Conservation (phyloP, 2,329 filamentous ascomycete genomes). For the Aaosphaeria arxii region DNA sequence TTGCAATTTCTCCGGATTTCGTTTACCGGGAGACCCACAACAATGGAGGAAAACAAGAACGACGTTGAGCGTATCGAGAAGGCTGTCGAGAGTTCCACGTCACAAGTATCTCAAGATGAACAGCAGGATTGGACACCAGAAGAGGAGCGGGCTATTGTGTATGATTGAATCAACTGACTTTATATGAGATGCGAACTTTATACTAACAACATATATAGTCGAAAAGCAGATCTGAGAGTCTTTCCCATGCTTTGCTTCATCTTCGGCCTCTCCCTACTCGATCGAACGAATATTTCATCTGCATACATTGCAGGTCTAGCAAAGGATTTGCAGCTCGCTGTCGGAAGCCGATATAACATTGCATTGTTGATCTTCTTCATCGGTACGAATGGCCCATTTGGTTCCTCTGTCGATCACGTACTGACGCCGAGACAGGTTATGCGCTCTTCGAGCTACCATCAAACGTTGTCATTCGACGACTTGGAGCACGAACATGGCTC, state of each 20-base stretch:
- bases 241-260: constrained; percentile 34
- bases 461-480: constrained; percentile 27
- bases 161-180: neutral
- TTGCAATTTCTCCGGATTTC: too few species aligned
- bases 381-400: constrained; percentile 3
- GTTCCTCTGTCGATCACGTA: neutral
- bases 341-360: constrained; percentile 25
- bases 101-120: too few species aligned
- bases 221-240: constrained; percentile 28
- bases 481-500: constrained; percentile 29
- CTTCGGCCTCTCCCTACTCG: constrained; percentile 24
- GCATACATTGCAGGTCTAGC: constrained; percentile 21
- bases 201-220: constrained; percentile 5
- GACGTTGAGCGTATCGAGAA: too few species aligned
- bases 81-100: too few species aligned
- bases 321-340: constrained; percentile 9
- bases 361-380: constrained; percentile 32
- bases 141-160: neutral
- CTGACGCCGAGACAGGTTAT: constrained; percentile 11
- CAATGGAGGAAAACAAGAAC: too few species aligned
- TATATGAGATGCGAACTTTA: neutral
- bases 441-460: constrained; percentile 31
- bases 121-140: neutral
- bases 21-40: too few species aligned
- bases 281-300: constrained; percentile 19